Conservation (phyloP, 441 rosid species). For the Melastoma candidum region DNA sequence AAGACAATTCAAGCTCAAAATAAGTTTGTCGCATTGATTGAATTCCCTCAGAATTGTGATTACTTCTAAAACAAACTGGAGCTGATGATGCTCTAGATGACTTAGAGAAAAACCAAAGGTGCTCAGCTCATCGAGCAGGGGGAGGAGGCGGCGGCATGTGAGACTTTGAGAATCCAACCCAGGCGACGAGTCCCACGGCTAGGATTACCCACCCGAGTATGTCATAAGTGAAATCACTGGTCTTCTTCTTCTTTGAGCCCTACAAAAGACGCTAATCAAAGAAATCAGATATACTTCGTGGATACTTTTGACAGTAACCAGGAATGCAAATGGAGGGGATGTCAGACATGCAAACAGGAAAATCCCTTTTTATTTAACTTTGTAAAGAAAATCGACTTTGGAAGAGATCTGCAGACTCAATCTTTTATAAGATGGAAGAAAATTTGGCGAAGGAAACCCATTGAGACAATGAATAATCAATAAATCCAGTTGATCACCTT, state of each 20-base stretch:
- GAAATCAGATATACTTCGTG: conserved; percentile 3
- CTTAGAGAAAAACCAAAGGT: too few relatives aligned
- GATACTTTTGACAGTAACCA: background rate
- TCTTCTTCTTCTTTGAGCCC: conserved; percentile 44
- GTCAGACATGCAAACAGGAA: too few relatives aligned
- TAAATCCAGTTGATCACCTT: conserved; percentile 23
- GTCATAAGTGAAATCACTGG: conserved; percentile 69
- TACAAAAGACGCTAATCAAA: conserved; percentile 12
- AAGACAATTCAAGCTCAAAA: too few relatives aligned
- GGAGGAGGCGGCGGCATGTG: conserved; percentile 53
- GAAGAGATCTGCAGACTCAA: too few relatives aligned
- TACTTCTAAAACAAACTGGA: too few relatives aligned
- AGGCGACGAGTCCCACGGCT: conserved; percentile 75
- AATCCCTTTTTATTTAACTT: too few relatives aligned
- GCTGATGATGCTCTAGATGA: too few relatives aligned
- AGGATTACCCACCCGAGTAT: conserved; percentile 83
- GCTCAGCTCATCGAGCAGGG: conserved; percentile 10
- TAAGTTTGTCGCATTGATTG: too few relatives aligned
- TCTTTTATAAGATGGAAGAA: background rate
- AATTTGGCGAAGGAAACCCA: background rate
- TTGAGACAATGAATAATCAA: background rate
- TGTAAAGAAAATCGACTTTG: too few relatives aligned
- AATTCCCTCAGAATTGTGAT: too few relatives aligned
- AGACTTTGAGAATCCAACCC: conserved; percentile 81
- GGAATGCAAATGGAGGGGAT: background rate